A percentile compares a stretch with the other conserved stretches of the same genome.
phyloP scores from a whole-genome alignment of 306 rosid species.

The Sphenostylis stenocarpa region DNA sequence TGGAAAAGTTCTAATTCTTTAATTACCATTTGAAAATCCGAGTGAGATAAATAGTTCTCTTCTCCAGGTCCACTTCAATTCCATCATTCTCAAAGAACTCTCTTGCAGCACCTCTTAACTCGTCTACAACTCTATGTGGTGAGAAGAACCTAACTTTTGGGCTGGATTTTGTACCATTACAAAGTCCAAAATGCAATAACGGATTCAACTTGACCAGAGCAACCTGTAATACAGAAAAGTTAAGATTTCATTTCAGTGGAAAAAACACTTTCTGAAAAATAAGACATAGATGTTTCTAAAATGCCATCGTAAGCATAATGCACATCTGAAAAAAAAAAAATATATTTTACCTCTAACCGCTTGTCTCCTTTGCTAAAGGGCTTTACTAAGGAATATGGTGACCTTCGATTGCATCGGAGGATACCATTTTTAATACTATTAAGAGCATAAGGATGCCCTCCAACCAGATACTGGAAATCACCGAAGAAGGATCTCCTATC shows the following conservation, averaged over 20 bases:
- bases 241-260: neutral
- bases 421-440: slow-evolving; percentile 67
- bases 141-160: slow-evolving; percentile 78
- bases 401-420: slow-evolving; percentile 77
- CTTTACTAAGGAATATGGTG: slow-evolving; percentile 76
- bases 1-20: slow-evolving; percentile 14
- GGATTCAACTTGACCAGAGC: slow-evolving; percentile 71
- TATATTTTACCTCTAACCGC: slow-evolving; percentile 67
- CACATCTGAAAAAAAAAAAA: neutral
- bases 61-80: slow-evolving; percentile 83
- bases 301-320: neutral
- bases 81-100: slow-evolving; percentile 76
- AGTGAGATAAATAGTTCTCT: slow-evolving; percentile 70
- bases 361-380: slow-evolving; percentile 66
- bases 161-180: slow-evolving; percentile 84
- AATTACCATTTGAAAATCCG: slow-evolving; percentile 70
- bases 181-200: slow-evolving; percentile 80
- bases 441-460: slow-evolving; percentile 80
- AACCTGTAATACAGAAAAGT: slow-evolving; percentile 45
- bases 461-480: slow-evolving; percentile 76
- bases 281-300: neutral
- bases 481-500: slow-evolving; percentile 81
- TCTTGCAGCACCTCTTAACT: slow-evolving; percentile 77
- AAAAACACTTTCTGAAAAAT: neutral
- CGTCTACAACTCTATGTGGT: slow-evolving; percentile 69